Conservation (phyloP, 2,329 filamentous ascomycete species). For the Alternaria consortialis region DNA sequence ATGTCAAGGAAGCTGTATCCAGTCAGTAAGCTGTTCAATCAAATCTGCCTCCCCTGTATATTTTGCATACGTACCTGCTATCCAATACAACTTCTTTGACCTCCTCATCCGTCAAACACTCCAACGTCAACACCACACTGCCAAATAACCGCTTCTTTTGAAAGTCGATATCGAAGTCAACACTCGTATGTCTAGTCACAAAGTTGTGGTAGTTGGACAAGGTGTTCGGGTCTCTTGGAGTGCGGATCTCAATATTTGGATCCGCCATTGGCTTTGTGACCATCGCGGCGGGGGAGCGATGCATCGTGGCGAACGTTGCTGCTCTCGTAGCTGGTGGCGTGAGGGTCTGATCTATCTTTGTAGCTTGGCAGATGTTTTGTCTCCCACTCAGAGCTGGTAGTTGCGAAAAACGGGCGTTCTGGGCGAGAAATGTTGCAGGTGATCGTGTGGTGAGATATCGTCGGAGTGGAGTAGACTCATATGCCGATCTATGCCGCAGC, state of each 20-base stretch:
- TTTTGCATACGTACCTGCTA: constrained; percentile 62
- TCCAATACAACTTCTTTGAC: constrained; percentile 85
- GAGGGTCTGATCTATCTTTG: not conserved
- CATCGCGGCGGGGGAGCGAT: constrained; percentile 43
- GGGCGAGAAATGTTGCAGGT: constrained; percentile 1
- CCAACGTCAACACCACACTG: constrained; percentile 77
- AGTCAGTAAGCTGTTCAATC: constrained; percentile 4
- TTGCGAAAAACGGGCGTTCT: not conserved
- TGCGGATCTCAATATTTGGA: constrained; percentile 49
- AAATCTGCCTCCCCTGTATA: not conserved
- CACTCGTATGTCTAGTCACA: constrained; percentile 82
- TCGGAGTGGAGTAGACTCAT: constrained; percentile 21
- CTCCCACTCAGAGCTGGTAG: not conserved
- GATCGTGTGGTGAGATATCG: constrained; percentile 17
- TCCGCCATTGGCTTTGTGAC: constrained; percentile 51
- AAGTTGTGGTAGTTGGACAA: constrained; percentile 91
- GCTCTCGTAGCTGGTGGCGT: not conserved
- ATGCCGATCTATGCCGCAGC: constrained; percentile 28
- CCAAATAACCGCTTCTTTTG: constrained; percentile 79
- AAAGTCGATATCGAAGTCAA: constrained; percentile 85
- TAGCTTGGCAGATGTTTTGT: not conserved
- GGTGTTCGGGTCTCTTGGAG: constrained; percentile 83
- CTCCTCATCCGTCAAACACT: constrained; percentile 76
- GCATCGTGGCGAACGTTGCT: constrained; percentile 27
- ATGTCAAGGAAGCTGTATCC: constrained; percentile 72